Conservation (phyloP, 306 rosid species). For the Ammopiptanthus mongolicus region DNA sequence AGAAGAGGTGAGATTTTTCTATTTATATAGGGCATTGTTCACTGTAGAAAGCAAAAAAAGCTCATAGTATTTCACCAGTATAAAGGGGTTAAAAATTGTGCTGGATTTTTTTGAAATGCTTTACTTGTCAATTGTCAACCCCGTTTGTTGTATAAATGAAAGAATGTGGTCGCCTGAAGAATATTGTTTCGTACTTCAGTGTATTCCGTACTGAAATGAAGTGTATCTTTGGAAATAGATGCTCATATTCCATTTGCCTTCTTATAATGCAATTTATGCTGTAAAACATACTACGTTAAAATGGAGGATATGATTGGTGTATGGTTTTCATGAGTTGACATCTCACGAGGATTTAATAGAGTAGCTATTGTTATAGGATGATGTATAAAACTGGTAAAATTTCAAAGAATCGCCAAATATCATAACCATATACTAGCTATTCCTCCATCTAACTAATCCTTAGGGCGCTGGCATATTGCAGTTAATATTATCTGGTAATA, state of each 20-base stretch:
- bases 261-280: not conserved
- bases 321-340: not conserved
- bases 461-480: not conserved
- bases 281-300: not conserved
- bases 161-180: not conserved
- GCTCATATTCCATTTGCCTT: not conserved
- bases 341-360: not conserved
- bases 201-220: not conserved
- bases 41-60: not conserved
- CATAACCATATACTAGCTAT: too few species aligned
- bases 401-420: not conserved
- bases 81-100: not conserved
- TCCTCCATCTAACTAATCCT: not conserved
- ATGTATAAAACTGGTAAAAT: not conserved
- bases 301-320: not conserved
- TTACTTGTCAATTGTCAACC: not conserved
- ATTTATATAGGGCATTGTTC: not conserved
- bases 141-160: not conserved
- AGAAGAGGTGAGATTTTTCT: conserved; percentile 47
- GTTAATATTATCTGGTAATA: not conserved
- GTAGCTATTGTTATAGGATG: not conserved
- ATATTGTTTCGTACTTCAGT: not conserved
- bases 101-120: conserved; percentile 1
- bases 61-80: not conserved
- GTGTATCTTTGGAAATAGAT: not conserved